These are phyloP conservation scores for Neoboletus brunneissimus DNA, from an alignment of 768 basidiomycete species.

Conservation along the genomic window DNA sequence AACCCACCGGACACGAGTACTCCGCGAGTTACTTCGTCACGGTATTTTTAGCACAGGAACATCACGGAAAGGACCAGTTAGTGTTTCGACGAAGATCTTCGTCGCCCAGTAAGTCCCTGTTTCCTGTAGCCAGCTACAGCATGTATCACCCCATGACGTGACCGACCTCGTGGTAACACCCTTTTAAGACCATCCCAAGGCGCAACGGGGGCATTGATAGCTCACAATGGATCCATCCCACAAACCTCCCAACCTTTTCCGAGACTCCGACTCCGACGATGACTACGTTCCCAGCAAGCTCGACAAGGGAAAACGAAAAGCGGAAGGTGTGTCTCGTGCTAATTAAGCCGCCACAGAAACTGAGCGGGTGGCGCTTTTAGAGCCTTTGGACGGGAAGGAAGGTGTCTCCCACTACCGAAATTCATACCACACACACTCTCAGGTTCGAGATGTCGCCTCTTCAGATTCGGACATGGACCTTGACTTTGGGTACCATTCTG, in stretches of 20 bases:
- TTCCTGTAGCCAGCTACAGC: conserved; percentile 3
- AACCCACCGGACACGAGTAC: conserved; percentile 1
- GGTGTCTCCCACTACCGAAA: not conserved
- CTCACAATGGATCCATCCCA: conserved; percentile 9
- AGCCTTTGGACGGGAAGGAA: conserved; percentile 1
- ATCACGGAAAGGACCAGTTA: conserved; percentile 7
- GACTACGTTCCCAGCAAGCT: not conserved
- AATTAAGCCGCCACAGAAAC: not conserved
- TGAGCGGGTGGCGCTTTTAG: conserved; percentile 2
- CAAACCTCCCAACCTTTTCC: conserved; percentile 16
- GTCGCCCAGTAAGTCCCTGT: conserved; percentile 8
- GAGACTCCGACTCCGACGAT: not conserved
- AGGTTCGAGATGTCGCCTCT: not conserved
- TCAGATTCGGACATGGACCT: conserved; percentile 9
- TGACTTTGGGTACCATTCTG: not conserved
- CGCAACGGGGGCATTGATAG: not conserved
- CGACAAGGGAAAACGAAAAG: conserved; percentile 24
- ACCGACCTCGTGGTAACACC: conserved; percentile 7
- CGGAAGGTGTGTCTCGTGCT: conserved; percentile 7
- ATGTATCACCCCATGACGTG: not conserved
- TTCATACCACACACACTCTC: not conserved
- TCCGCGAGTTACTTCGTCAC: not conserved
- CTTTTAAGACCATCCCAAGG: conserved; percentile 6
- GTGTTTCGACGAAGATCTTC: conserved; percentile 6
- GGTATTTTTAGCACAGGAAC: conserved; percentile 9